Evolutionary conservation across 805 yeast species (phyloP), one percentile per base, ranked within the genome.

Genomic region (Yarrowia porcina): DNA sequence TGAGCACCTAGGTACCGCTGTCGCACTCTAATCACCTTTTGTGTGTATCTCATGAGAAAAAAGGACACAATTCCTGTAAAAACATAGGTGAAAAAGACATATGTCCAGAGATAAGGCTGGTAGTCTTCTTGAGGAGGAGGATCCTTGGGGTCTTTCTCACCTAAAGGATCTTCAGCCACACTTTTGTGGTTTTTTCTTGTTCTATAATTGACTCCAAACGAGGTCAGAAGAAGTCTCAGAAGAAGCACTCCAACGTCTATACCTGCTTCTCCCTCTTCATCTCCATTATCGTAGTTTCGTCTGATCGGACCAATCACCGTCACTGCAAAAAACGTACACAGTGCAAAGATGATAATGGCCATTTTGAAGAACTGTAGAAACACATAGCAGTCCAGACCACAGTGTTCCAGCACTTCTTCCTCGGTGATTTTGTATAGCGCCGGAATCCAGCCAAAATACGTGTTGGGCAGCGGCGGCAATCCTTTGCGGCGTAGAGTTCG

Each of bases 361-460:
- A 91, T 89, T 65, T 89, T 87, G 81, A 94, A 94, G 72, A 93
- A 92, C 3, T 91, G 91, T 32, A 93, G 75, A 70, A 89, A 93
- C 52, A 94, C 98, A 75, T 83, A 91, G 0, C 97, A 97, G 75
- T 93, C 99, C 45, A 93, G 75, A 0, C 99, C 99, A 2, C 97
- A 97, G 69, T 86, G 87, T 65, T 90, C 93, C 57, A 93, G 79
- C 1, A 94, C 82, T 64, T 90, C 91, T 15, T 82, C 79, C 68
- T 93, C 98, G 25, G 80, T 78, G 18, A 92, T 84, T 12, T 74
- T 73, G 70, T 82, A 82, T 13, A 93, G 75, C 0, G 84, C 82
- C 0, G 85, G 82, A 9, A 92, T 79, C 97, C 98, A 93, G 2
- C 92, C 91, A 68, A 91, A 87, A 12, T 88, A 71, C 2, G 89